Evolutionary conservation across 2,329 filamentous ascomycete genomes (phyloP).

Genomic region (Fusarium lyarnte): DNA sequence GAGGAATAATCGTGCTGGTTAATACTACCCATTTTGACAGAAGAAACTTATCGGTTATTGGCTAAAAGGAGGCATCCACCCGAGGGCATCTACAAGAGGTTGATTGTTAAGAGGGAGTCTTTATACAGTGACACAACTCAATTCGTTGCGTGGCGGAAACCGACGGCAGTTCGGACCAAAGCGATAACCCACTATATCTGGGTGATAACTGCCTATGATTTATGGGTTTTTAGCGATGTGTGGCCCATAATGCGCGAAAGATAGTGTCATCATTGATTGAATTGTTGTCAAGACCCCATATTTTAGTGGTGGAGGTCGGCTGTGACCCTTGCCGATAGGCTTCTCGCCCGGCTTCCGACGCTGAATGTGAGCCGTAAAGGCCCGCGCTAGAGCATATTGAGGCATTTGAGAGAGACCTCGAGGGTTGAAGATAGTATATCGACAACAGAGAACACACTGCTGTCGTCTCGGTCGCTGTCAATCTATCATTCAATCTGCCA

Average conservation of each 20-base stretch:
- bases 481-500: not conserved
- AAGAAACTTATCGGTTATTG: not conserved
- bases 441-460: not conserved
- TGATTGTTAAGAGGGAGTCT: slow-evolving; percentile 10
- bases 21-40: slow-evolving; percentile 24
- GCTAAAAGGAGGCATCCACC: not conserved
- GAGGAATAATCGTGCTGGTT: slow-evolving; percentile 33
- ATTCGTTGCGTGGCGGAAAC: not conserved
- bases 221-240: not conserved
- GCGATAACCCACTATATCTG: not conserved
- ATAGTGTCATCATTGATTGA: not conserved
- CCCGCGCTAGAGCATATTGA: slow-evolving; percentile 1
- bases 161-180: slow-evolving; percentile 3
- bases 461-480: fast-evolving
- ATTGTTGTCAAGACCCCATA: not conserved
- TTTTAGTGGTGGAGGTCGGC: slow-evolving; percentile 1
- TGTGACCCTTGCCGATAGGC: slow-evolving; percentile 12
- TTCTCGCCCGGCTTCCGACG: slow-evolving; percentile 23
- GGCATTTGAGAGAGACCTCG: not conserved
- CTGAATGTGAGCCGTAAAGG: not conserved
- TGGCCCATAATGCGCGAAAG: not conserved
- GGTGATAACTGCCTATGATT: not conserved
- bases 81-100: not conserved
- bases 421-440: not conserved
- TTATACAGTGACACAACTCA: slow-evolving; percentile 15